Conservation (phyloP, 2,329 filamentous ascomycete species). For the Apiospora hydei region DNA sequence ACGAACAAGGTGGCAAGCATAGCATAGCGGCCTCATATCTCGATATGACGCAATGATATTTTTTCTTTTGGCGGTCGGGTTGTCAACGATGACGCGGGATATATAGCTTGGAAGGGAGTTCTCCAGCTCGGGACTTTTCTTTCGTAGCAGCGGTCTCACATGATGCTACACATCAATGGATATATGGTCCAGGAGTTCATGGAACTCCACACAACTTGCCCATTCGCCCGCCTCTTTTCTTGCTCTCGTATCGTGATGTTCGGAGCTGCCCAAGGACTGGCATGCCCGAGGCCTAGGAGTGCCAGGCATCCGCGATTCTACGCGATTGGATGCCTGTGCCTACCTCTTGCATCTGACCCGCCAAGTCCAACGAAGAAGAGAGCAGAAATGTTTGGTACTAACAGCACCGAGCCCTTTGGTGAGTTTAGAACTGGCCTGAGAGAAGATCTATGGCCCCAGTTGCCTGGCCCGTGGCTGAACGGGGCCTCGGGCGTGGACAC, state of each 20-base stretch:
- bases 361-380: too few species aligned
- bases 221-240: neutral
- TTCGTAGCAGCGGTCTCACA: neutral
- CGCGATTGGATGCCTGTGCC: too few species aligned
- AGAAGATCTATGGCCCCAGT: too few species aligned
- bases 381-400: too few species aligned
- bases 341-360: too few species aligned
- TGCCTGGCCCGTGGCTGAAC: too few species aligned
- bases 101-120: constrained; percentile 4
- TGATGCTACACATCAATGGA: neutral
- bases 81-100: neutral
- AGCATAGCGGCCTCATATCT: constrained; percentile 15
- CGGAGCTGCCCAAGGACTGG: too few species aligned
- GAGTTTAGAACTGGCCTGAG: too few species aligned
- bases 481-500: too few species aligned
- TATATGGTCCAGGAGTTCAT: neutral
- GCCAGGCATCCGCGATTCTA: too few species aligned
- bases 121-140: neutral
- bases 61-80: neutral
- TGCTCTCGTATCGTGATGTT: neutral
- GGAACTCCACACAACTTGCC: neutral
- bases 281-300: too few species aligned
- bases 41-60: constrained; percentile 11
- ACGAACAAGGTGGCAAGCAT: neutral
- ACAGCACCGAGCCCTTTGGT: too few species aligned